Base-by-base conservation (phyloP, 2,329 filamentous ascomycete genomes). In the Trichophyton schoenleinii region DNA sequence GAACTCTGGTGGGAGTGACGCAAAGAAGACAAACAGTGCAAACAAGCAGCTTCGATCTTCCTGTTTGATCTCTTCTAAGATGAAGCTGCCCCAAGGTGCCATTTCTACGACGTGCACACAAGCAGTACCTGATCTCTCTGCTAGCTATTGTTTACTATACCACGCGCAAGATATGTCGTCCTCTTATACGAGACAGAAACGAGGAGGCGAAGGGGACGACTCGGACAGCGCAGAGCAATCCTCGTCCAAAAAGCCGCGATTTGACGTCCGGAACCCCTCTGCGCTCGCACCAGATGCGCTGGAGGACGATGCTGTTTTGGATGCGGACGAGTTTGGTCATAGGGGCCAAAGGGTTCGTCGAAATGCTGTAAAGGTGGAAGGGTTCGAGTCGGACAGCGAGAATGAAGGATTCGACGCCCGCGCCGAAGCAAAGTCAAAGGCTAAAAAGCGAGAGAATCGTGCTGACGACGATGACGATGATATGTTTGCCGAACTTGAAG, bases 191-290 rank as follows among this genome's bases (percentile, higher is more conserved):
- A 87, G 89, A 42, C 89, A 89, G 8, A 95, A 92, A 76, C 87
- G 91, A 66, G 87, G 84, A 3, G 88, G 87, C 68, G 91, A 96
- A 76, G 84, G 86, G 68, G 91, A 96, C 77, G 84, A 87, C 68
- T 95, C 88, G 71, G 85, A 87, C 52, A 86, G 89, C 62, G 85
- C 84, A 18, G 85, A 92, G 72, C 86, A 89, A 69, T 81, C 85
- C 60, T 71, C 78, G 1, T 72, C 78, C 59, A 95, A 95, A 73
- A 91, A 91, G 70, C 87, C 90, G 63, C 90, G 89, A 70, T 99
- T 99, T 75, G 94, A 99, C 73, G 79, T 94, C 60, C 89, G 94
- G 66, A 97, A 99, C 71, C 94, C 94, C 2, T 96, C 91, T 15
- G 91, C 89, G 0, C 83, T 99, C 3, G 92, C 90, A 1, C 86